Conservation (phyloP, 192 early-diverging fungal species). For the Mortierella antarctica region DNA sequence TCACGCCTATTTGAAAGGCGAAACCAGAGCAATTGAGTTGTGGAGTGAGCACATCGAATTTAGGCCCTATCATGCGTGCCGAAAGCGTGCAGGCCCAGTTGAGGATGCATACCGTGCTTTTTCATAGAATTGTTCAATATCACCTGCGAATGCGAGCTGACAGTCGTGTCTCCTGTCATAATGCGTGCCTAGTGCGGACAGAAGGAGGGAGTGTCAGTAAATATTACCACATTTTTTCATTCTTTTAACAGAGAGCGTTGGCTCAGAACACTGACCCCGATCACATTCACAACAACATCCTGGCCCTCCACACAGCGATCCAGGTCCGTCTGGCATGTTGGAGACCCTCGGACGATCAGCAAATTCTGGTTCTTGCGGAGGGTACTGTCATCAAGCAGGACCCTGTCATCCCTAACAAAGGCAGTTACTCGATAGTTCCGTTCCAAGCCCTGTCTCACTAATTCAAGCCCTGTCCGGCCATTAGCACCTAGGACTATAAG, state of each 20-base stretch:
- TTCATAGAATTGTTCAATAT: conserved; percentile 49
- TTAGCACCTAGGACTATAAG: conserved; percentile 52
- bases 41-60: too few species aligned
- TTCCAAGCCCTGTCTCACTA: conserved; percentile 53
- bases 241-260: background rate
- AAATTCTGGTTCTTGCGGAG: conserved; percentile 55
- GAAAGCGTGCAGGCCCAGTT: background rate
- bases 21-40: too few species aligned
- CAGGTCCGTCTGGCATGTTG: conserved; percentile 39
- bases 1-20: conserved; percentile 21
- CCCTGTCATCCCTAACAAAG: conserved; percentile 48
- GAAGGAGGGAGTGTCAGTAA: background rate
- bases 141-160: conserved; percentile 48
- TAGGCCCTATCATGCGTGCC: too few species aligned
- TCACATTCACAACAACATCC: conserved; percentile 55
- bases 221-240: background rate
- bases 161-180: conserved; percentile 39
- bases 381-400: conserved; percentile 23
- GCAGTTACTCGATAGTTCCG: conserved; percentile 51
- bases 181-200: conserved; percentile 18
- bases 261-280: conserved; percentile 49
- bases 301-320: conserved; percentile 55
- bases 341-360: conserved; percentile 48
- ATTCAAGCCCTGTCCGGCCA: conserved; percentile 47
- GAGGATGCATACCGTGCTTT: conserved; percentile 36